Evolutionary conservation across 768 basidiomycete genomes (phyloP), one percentile per base, ranked within the genome.

Genomic region (Boletellus ananas): DNA sequence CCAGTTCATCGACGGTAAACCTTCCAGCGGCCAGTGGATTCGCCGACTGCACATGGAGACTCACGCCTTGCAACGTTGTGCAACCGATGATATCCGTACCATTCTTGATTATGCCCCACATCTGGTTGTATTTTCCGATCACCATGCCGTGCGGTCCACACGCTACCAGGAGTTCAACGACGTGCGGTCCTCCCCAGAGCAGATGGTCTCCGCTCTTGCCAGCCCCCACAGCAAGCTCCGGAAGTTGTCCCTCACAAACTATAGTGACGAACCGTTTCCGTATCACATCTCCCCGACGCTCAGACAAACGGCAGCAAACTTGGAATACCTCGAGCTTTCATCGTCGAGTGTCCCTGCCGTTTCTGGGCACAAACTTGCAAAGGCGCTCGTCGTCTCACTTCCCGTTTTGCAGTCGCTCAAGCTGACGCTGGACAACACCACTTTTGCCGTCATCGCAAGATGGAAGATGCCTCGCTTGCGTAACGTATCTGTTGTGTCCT

Each of bases 11-110:
- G 54, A 61, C 29, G 64, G 66, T 45, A 65, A 70, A 35, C 56
- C 60, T 0, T 58, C 64, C 0, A 71, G 69, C 43, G 83, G 79
- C 11, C 70, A 64, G 18, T 79, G 72, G 67, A 82, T 89, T 38
- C 78, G 78, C 35, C 74, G 81, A 14, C 65, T 89, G 27, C 85
- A 87, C 59, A 81, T 89, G 62, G 84, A 88, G 70, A 88, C 86
- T 6, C 75, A 77, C 16, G 60, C 60, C 0, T 70, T 86, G 47
- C 82, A 84, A 43, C 78, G 81, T 23, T 88, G 85, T 57, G 75
- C 75, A 6, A 83, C 86, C 16, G 74, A 74, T 5, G 84, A 87
- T 58, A 71, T 88, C 34, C 75, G 83, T n/a, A 77, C 79, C 21
- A 85, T 88, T 49, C 69, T 89, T 41, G 83, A 84, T 57, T 76